phyloP scores from a whole-genome alignment of 139 green algal genomes.

The Chlorella sorokiniana region DNA sequence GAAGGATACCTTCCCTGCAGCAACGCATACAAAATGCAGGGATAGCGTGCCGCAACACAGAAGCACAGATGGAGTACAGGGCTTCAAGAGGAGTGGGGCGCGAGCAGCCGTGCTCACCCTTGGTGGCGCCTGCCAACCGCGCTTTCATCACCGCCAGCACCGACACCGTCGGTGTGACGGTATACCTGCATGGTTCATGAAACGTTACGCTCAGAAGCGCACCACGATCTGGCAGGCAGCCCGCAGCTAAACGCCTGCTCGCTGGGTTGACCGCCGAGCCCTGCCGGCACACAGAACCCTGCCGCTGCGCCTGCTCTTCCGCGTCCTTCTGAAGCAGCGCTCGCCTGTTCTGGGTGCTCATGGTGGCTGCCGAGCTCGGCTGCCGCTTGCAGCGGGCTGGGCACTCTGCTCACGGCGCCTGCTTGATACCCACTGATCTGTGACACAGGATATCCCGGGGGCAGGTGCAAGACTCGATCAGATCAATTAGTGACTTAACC shows the following conservation, averaged over 20 bases:
- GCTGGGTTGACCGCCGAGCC: no score
- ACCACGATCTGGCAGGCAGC: not conserved
- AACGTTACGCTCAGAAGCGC: not conserved
- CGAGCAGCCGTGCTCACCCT: constrained; percentile 64
- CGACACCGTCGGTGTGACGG: constrained; percentile 91
- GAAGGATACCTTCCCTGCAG: no score
- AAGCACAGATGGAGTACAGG: no score
- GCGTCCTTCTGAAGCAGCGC: not conserved
- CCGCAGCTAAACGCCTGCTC: not conserved
- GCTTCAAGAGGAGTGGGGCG: no score
- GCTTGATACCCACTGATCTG: no score
- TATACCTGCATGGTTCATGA: constrained; percentile 57
- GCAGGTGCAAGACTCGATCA: no score
- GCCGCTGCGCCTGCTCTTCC: not conserved
- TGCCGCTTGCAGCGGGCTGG: no score
- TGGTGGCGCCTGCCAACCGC: constrained; percentile 87
- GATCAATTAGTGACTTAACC: no score
- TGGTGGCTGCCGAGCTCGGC: no score
- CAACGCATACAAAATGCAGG: not conserved
- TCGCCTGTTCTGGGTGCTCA: constrained; percentile 48
- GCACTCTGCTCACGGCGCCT: not conserved
- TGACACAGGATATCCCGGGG: no score
- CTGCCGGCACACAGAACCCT: not conserved
- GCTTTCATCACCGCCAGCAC: constrained; percentile 92
- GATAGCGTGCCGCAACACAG: not conserved